These are phyloP conservation scores for Craspedostauros australis DNA, from an alignment of 108 stramenopile genomes.

Conservation along the genomic window DNA sequence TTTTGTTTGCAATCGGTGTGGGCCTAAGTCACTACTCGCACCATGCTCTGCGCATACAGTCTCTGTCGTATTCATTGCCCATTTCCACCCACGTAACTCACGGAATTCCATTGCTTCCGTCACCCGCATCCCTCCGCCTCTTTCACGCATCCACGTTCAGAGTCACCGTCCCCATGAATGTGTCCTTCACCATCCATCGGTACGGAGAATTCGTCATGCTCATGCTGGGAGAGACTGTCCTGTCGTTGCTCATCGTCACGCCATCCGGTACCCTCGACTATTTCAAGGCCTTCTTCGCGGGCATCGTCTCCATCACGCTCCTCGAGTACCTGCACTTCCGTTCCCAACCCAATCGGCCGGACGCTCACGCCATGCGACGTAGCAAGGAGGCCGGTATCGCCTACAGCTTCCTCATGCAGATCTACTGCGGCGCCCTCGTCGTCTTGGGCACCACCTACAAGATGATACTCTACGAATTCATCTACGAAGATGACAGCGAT, in stretches of 20 bases:
- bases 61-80: background rate
- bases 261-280: constrained; percentile 10
- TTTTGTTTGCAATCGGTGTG: background rate
- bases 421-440: constrained; percentile 35
- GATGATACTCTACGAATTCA: constrained; percentile 36
- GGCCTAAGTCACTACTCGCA: background rate
- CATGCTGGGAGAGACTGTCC: constrained; percentile 60
- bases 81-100: background rate
- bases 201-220: constrained; percentile 75
- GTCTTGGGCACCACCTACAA: constrained; percentile 40
- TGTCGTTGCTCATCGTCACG: constrained; percentile 55
- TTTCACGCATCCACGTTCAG: constrained; percentile 4
- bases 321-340: constrained; percentile 44
- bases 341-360: constrained; percentile 42
- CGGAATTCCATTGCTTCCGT: constrained; percentile 4
- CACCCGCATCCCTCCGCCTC: background rate
- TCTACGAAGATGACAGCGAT: constrained; percentile 8
- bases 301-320: constrained; percentile 32
- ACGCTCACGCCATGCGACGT: constrained; percentile 43
- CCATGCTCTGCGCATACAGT: background rate
- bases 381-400: constrained; percentile 14
- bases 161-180: constrained; percentile 47
- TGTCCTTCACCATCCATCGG: constrained; percentile 60
- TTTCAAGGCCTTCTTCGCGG: constrained; percentile 40
- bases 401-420: constrained; percentile 16